A percentile compares a stretch with the other conserved stretches of the same genome.
Conservation (phyloP, 495 filamentous ascomycete genomes). For the Aspergillus affinis region DNA sequence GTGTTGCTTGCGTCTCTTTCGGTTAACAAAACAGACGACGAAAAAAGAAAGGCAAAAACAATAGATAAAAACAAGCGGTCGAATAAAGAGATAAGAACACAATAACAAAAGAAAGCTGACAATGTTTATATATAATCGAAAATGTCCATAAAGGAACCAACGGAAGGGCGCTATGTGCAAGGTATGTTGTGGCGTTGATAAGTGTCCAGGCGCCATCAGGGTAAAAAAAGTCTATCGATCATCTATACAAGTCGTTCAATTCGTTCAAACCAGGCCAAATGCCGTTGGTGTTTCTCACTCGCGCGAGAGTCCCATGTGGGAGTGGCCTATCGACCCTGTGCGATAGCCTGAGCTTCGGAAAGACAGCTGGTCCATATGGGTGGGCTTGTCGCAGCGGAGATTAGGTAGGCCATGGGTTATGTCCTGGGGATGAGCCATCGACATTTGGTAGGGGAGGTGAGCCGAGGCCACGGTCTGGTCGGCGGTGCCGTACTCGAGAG, state of each 20-base stretch:
- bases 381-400: conserved; percentile 15
- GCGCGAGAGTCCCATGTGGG: conserved; percentile 26
- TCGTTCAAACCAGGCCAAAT: conserved; percentile 16
- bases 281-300: conserved; percentile 10
- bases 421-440: conserved; percentile 32
- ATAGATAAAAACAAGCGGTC: conserved; percentile 1
- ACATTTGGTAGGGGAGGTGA: conserved; percentile 35
- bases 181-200: not conserved
- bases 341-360: conserved; percentile 23
- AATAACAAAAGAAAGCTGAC: conserved; percentile 8
- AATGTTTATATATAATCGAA: conserved; percentile 18
- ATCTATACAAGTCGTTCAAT: conserved; percentile 18
- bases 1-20: conserved; percentile 3
- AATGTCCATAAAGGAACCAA: conserved; percentile 14
- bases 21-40: not conserved
- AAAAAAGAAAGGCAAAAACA: conserved; percentile 6
- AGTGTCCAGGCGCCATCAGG: not conserved
- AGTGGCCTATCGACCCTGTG: conserved; percentile 35
- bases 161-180: not conserved
- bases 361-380: conserved; percentile 2
- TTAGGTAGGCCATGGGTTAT: conserved; percentile 29
- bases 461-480: conserved; percentile 28
- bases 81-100: conserved; percentile 2
- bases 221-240: conserved; percentile 8
- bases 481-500: conserved; percentile 33